phyloP scores from a whole-genome alignment of 805 yeast species.

The Lachancea cidri region DNA sequence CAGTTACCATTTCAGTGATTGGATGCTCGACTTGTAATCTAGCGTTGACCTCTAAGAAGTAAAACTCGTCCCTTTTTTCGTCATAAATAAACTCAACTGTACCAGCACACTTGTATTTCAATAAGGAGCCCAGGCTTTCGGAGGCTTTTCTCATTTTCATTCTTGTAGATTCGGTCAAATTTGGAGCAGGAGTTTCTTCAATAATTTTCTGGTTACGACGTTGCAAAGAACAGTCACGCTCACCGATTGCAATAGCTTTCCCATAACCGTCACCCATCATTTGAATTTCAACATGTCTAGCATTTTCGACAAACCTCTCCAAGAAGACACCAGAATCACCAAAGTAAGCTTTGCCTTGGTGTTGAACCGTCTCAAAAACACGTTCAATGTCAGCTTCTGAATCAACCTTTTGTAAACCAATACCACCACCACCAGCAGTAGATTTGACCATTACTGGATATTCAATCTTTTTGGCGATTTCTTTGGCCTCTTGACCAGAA shows the following conservation, averaged over 20 bases:
- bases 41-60: constrained; percentile 93
- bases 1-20: constrained; percentile 91
- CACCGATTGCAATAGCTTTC: constrained; percentile 89
- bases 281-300: constrained; percentile 95
- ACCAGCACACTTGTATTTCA: constrained; percentile 95
- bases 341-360: constrained; percentile 88
- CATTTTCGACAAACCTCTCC: constrained; percentile 90
- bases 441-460: constrained; percentile 96
- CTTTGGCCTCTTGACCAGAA: constrained; percentile 66
- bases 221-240: constrained; percentile 95
- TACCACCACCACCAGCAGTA: constrained; percentile 99
- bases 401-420: constrained; percentile 92
- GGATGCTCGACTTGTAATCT: constrained; percentile 98
- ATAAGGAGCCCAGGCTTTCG: constrained; percentile 70
- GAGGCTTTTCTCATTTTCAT: constrained; percentile 73
- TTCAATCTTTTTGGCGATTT: constrained; percentile 65
- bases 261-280: constrained; percentile 96
- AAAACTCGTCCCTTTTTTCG: constrained; percentile 78
- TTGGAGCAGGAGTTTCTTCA: constrained; percentile 98
- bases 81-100: constrained; percentile 96
- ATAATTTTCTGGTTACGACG: constrained; percentile 95
- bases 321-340: constrained; percentile 95
- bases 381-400: constrained; percentile 71
- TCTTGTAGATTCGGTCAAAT: constrained; percentile 77
- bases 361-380: constrained; percentile 86